These are phyloP conservation scores for Phlebopus sp. DNA, from an alignment of 1,284 basidiomycete species.

Conservation along the genomic window DNA sequence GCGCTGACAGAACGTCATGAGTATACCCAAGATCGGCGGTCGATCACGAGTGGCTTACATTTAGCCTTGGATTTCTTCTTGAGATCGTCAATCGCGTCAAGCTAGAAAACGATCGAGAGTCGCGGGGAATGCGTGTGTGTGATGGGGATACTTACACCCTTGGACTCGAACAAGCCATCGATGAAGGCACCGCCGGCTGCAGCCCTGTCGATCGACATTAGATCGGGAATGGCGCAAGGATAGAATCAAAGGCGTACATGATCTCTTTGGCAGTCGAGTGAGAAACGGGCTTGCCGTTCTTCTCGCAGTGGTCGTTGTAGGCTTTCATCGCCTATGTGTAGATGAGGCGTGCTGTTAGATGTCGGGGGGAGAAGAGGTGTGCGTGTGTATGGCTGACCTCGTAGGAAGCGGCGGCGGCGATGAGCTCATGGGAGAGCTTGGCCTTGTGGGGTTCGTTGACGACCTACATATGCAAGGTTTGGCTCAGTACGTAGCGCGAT, in stretches of 20 bases:
- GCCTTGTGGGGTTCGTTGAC: slow-evolving; percentile 34
- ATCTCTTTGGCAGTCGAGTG: slow-evolving; percentile 25
- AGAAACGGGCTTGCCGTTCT: slow-evolving; percentile 9
- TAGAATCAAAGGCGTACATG: slow-evolving; percentile 15
- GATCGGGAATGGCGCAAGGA: too few relatives aligned
- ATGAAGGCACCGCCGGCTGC: slow-evolving; percentile 43
- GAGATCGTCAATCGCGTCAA: slow-evolving; percentile 40
- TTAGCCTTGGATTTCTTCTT: slow-evolving; percentile 40
- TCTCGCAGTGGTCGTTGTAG: slow-evolving; percentile 21
- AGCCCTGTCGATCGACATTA: slow-evolving; percentile 36
- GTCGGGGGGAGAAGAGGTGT: not conserved
- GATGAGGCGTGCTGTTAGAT: slow-evolving; percentile 2
- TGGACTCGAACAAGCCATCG: slow-evolving; percentile 46
- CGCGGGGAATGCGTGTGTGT: too few relatives aligned
- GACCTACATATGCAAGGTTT: slow-evolving; percentile 26
- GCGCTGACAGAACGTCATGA: not conserved
- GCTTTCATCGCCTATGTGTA: slow-evolving; percentile 26
- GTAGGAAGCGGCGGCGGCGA: slow-evolving; percentile 29
- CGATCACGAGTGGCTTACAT: slow-evolving; percentile 2
- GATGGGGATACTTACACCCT: slow-evolving; percentile 31
- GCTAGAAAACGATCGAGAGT: too few relatives aligned
- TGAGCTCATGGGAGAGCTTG: slow-evolving; percentile 26
- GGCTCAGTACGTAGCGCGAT: slow-evolving; percentile 6
- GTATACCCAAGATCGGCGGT: not conserved
- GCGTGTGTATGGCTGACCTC: slow-evolving; percentile 14